Percentiles rank a stretch among this genome's conserved stretches.
Evolutionary conservation across 1,139 yeast species (phyloP).

Genomic region (Taphrina pruni): DNA sequence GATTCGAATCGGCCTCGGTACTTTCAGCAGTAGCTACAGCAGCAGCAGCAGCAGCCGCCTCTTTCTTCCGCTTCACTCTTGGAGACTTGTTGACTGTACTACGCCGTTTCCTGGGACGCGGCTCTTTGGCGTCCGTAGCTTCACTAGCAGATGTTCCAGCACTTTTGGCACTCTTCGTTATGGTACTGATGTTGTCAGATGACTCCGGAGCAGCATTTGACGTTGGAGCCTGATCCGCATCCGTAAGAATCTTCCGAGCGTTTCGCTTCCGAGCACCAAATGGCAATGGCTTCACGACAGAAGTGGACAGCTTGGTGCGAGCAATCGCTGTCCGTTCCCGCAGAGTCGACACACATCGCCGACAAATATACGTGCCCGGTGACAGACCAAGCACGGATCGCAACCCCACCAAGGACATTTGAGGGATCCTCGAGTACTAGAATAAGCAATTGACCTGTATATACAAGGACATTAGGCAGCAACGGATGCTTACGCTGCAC

Average conservation of each 20-base stretch:
- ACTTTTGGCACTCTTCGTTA: too few relatives aligned
- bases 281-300: not conserved
- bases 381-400: not conserved
- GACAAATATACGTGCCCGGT: not conserved
- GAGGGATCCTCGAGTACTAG: not conserved
- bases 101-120: not conserved
- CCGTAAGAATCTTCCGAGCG: not conserved
- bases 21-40: not conserved
- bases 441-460: too few relatives aligned
- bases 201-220: too few relatives aligned
- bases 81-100: not conserved
- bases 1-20: not conserved
- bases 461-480: not conserved
- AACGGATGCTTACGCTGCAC: not conserved
- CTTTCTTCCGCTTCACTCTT: not conserved
- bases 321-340: constrained; percentile 5
- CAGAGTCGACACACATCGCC: constrained; percentile 13
- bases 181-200: too few relatives aligned
- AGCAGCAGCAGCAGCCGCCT: not conserved
- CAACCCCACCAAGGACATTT: not conserved
- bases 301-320: not conserved
- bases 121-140: not conserved
- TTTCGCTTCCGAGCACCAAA: not conserved
- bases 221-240: too few relatives aligned
- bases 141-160: not conserved